A percentile compares a stretch with the other conserved stretches of the same genome.
phyloP scores from a whole-genome alignment of 1,139 yeast genomes.

The Zygoascus hellenicus region DNA sequence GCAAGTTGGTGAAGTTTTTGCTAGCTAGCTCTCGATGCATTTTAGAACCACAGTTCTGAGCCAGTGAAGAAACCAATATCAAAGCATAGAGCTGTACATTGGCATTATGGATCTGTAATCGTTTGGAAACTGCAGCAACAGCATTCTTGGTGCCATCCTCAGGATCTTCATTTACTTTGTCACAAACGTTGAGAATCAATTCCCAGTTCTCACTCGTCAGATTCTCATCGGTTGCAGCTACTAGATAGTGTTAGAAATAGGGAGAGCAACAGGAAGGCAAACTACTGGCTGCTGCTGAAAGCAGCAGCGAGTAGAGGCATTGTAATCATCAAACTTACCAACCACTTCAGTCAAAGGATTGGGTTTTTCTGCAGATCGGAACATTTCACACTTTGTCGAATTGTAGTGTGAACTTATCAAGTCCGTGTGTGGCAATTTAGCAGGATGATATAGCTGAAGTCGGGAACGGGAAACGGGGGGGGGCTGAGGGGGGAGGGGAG shows the following conservation, averaged over 20 bases:
- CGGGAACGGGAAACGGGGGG: background rate
- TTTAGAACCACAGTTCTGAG: slow-evolving; percentile 91
- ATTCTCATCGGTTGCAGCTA: slow-evolving; percentile 80
- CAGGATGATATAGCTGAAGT: background rate
- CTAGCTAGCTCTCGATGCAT: slow-evolving; percentile 79
- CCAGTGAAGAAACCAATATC: slow-evolving; percentile 66
- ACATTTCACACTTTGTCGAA: slow-evolving; percentile 16
- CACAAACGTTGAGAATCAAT: slow-evolving; percentile 75
- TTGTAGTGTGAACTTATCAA: background rate
- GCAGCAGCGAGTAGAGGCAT: too few species aligned
- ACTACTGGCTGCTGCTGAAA: too few species aligned
- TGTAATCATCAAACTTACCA: slow-evolving; percentile 3
- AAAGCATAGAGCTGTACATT: slow-evolving; percentile 72
- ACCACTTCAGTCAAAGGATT: slow-evolving; percentile 24
- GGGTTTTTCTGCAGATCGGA: slow-evolving; percentile 25
- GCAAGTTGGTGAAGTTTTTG: slow-evolving; percentile 52
- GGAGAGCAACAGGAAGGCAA: background rate
- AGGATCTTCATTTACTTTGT: slow-evolving; percentile 66
- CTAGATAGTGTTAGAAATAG: slow-evolving; percentile 16
- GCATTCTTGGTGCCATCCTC: slow-evolving; percentile 56
- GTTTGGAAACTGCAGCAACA: slow-evolving; percentile 43
- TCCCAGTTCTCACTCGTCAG: slow-evolving; percentile 84
- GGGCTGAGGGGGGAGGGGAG: slow-evolving; percentile 1
- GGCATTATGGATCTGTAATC: slow-evolving; percentile 63
- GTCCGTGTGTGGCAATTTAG: background rate